Base-by-base conservation (phyloP, 345 rosid species). In the Rhodomyrtus tomentosa region DNA sequence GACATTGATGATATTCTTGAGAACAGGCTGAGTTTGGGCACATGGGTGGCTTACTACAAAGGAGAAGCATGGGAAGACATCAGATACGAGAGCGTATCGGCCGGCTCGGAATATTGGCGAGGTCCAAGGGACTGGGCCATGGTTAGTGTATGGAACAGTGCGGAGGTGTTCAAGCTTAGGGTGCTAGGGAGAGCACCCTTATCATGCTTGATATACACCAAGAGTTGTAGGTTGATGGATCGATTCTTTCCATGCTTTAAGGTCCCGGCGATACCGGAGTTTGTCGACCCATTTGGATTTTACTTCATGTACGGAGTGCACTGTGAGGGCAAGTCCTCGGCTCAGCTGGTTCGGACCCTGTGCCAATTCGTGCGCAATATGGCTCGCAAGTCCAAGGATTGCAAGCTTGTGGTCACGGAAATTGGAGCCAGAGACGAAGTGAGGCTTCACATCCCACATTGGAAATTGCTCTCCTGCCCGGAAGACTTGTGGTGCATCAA, bases 401-500 rank as follows among this genome's bases (percentile, higher is more conserved):
- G 96, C 88, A 93, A 92, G 85, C 89, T 91, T 36, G 80, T 91
- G 45, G 96, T 93, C 45, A 92, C 95, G 79, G 98, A 94, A 86
- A 92, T 93, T 13, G 96, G 90, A 82, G 89, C 89, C 7, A 59
- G 82, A 59, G 92, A 92, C 86, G 55, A 48, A 21, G 22, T 90
- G 59, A 68, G 88, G 85, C 59, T 84, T 85, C 90, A 89, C 87
- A 89, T 93, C 84, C 98, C 98, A 5, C 92, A 94, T 85, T 91
- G 98, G 95, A 90, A 94, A 85, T 87, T 88, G 86, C 91, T 94
- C 59, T 94, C 98, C 10, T 94, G 98, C 89, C 94, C 93, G 1
- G 95, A 93, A 73, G 98, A 95, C 83, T 86, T 91, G 88, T 95
- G 98, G 98, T 95, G 98, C 90, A 91, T 95, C 59, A 95, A 94